Conservation (phyloP, 208 protist genomes). For the Strigomonas oncopelti region DNA sequence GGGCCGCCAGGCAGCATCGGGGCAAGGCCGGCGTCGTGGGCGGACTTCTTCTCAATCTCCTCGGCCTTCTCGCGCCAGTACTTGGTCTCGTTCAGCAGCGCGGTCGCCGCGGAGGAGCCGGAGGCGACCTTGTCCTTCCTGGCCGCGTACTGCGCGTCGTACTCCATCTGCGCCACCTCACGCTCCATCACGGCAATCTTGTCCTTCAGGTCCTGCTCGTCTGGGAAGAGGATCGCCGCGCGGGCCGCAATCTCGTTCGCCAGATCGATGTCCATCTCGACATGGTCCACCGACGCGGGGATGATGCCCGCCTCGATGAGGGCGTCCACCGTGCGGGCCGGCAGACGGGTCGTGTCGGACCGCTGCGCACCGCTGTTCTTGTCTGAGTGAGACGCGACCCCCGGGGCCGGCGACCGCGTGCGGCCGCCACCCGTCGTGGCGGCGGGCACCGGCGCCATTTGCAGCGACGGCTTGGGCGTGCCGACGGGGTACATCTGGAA, state of each 20-base stretch:
- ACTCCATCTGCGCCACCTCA: conserved; percentile 76
- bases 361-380: background rate
- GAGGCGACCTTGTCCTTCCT: conserved; percentile 65
- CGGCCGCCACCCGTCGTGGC: background rate
- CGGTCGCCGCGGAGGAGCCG: conserved; percentile 55
- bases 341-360: conserved; percentile 42
- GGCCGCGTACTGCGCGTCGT: conserved; percentile 75
- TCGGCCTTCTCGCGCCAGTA: conserved; percentile 65
- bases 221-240: conserved; percentile 67
- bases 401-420: conserved; percentile 6
- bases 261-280: conserved; percentile 76
- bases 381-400: background rate
- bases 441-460: conserved; percentile 9
- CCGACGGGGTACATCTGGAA: conserved; percentile 85
- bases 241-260: conserved; percentile 81
- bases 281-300: conserved; percentile 28
- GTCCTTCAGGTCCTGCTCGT: conserved; percentile 47
- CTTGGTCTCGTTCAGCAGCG: conserved; percentile 61
- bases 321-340: conserved; percentile 43
- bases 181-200: conserved; percentile 58
- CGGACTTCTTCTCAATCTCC: conserved; percentile 67
- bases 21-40: conserved; percentile 74
- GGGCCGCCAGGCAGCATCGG: conserved; percentile 26
- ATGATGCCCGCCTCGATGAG: conserved; percentile 67
- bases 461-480: conserved; percentile 51